Evolutionary conservation across 2,329 filamentous ascomycete genomes (phyloP).

Genomic region (Diaporthe helianthi): DNA sequence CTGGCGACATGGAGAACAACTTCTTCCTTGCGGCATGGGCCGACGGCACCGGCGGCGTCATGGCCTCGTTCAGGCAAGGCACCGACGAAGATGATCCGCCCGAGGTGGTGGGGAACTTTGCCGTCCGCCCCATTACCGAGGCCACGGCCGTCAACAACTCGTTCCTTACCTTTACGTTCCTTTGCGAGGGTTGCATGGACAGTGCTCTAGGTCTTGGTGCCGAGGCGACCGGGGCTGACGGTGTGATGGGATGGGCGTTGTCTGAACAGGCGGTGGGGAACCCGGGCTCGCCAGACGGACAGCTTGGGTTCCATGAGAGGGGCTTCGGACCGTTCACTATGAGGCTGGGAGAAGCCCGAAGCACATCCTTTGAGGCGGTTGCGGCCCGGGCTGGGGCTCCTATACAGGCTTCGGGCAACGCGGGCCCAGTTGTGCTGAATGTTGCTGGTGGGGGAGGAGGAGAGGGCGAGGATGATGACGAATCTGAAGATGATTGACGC

Average conservation of each 20-base stretch:
- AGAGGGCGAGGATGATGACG: not conserved
- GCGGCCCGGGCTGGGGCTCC: conserved; percentile 4
- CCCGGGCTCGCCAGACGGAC: not conserved
- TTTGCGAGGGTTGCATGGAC: conserved; percentile 5
- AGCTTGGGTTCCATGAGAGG: conserved; percentile 5
- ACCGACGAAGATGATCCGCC: conserved; percentile 52
- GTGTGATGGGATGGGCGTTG: conserved; percentile 13
- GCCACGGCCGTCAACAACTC: not conserved
- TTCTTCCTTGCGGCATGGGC: conserved; percentile 54
- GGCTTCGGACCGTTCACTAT: conserved; percentile 7
- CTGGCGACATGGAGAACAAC: conserved; percentile 52
- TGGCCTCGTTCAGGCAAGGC: conserved; percentile 52
- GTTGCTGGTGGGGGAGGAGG: not conserved
- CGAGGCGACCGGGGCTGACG: not conserved
- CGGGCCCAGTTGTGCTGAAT: not conserved
- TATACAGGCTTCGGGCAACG: not conserved
- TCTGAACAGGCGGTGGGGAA: not conserved
- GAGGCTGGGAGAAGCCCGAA: not conserved
- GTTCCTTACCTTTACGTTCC: not conserved
- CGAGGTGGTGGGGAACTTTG: conserved; percentile 50
- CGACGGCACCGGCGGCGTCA: conserved; percentile 46
- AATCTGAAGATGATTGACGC: not conserved
- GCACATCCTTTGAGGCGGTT: not conserved
- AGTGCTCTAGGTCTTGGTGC: not conserved
- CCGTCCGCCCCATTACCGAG: conserved; percentile 38